Evolutionary conservation across 176 grass and related monocot genomes (phyloP), one percentile per base, ranked within the genome.

Genomic region (Avena eriantha): DNA sequence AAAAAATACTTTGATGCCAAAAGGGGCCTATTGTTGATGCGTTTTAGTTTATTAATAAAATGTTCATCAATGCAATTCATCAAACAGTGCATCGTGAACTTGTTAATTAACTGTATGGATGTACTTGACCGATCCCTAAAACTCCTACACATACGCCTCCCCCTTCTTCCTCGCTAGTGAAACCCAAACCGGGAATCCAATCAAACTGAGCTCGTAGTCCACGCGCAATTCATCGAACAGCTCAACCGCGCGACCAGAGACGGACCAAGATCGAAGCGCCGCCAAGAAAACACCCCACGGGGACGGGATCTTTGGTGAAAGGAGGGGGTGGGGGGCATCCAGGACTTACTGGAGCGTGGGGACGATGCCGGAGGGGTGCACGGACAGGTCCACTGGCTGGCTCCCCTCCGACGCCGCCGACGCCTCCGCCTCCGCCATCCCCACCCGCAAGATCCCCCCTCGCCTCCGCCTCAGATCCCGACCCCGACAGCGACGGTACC

Each of bases 331-430:
- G 49, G 51, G 16, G 14, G 51, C 11, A 13, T 5, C 11, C 11
- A 9, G 71, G 73, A 29, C 87, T 88, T 90, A 95, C 93, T 95
- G 93, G 69, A 95, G 93, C 47, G 82, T 95, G 51, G 93, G 93
- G 18, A 95, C 33, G 69, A 95, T 95, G 39, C 93, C 93, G 79
- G 93, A 95, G 74, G 93, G 93, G 41, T 95, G 93, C 66, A 86
- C 86, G 15, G 85, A 67, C 26, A 95, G 93, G 69, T 95, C 93
- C 73, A 95, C 93, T 6, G 93, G 88, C 68, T 95, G 78, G 85
- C 79, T 90, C 60, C 90, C 93, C 88, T 92, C 93, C 71, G 90
- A 71, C 9, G n/a, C 45, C 45, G 45, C 45, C 87, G 39, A 41
- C 79, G 89, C 83, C 53, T 94, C 87, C 74, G 90, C 82, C 56